phyloP scores from a whole-genome alignment of 164 flowering plant genomes.

The Nymphaea thermarum region DNA sequence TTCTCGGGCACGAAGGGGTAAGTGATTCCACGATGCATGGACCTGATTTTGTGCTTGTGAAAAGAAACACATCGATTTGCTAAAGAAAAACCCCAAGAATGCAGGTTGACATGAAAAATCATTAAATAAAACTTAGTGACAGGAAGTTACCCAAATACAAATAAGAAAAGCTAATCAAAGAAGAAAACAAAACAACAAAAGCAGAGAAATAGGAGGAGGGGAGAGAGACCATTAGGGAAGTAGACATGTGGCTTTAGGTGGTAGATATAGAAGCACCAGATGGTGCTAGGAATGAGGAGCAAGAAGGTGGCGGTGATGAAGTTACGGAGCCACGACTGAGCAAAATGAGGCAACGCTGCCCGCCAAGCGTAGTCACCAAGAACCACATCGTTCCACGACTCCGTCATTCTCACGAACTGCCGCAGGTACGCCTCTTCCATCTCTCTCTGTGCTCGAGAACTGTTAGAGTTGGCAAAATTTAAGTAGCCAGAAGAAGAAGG shows the following conservation, averaged over 20 bases:
- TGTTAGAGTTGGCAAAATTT: too few relatives aligned
- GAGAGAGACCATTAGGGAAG: conserved; percentile 55
- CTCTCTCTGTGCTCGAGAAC: not conserved
- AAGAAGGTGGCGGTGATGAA: conserved; percentile 49
- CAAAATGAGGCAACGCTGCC: conserved; percentile 38
- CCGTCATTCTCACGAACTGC: conserved; percentile 46
- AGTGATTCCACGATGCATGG: too few relatives aligned
- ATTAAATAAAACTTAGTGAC: too few relatives aligned
- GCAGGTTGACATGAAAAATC: not conserved
- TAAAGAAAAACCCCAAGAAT: too few relatives aligned
- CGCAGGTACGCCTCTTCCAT: conserved; percentile 26
- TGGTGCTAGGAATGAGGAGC: conserved; percentile 54
- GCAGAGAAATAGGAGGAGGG: not conserved
- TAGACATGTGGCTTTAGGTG: conserved; percentile 59
- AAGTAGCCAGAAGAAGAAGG: too few relatives aligned
- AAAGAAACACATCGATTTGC: too few relatives aligned
- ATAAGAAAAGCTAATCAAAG: not conserved
- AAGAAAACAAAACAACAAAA: not conserved
- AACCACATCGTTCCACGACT: conserved; percentile 52
- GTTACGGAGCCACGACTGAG: conserved; percentile 73
- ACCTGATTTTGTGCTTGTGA: too few relatives aligned
- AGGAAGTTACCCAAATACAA: not conserved
- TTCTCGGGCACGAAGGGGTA: too few relatives aligned
- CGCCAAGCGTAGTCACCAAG: conserved; percentile 35
- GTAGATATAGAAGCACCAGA: conserved; percentile 83